Evolutionary conservation across 179 eudicot genomes (phyloP).

Genomic region (Beta lomatogona): DNA sequence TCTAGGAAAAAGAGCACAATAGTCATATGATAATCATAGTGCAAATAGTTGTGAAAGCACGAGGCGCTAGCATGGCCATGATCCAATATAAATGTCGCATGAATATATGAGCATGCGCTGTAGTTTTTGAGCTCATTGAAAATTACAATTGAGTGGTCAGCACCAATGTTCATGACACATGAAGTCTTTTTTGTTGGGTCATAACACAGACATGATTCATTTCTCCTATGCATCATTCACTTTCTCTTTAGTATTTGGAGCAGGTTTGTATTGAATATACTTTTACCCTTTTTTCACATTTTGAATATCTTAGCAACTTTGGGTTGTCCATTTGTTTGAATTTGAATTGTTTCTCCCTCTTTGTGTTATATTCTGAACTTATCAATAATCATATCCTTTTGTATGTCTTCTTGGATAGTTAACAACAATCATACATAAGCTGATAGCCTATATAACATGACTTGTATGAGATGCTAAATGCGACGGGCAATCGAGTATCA

Average conservation of each 20-base stretch:
- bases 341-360: conserved; percentile 20
- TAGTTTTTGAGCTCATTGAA: conserved; percentile 17
- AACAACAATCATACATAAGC: too few relatives aligned
- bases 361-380: too few relatives aligned
- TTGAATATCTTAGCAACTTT: conserved; percentile 12
- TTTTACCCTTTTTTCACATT: neutral
- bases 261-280: conserved; percentile 18
- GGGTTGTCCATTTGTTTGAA: conserved; percentile 15
- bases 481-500: too few relatives aligned
- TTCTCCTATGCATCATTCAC: conserved; percentile 12
- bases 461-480: too few relatives aligned
- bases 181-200: conserved; percentile 15
- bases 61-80: conserved; percentile 9
- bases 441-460: too few relatives aligned
- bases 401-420: too few relatives aligned
- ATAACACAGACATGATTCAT: conserved; percentile 15
- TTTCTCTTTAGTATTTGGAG: conserved; percentile 25
- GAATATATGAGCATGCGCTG: conserved; percentile 25
- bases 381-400: too few relatives aligned
- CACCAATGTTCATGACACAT: conserved; percentile 7
- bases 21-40: neutral
- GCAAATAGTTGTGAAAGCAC: neutral
- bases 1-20: too few relatives aligned
- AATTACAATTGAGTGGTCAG: conserved; percentile 20
- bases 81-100: conserved; percentile 19